phyloP scores from a whole-genome alignment of 2,329 filamentous ascomycete genomes.

The Stenocarpella maydis region DNA sequence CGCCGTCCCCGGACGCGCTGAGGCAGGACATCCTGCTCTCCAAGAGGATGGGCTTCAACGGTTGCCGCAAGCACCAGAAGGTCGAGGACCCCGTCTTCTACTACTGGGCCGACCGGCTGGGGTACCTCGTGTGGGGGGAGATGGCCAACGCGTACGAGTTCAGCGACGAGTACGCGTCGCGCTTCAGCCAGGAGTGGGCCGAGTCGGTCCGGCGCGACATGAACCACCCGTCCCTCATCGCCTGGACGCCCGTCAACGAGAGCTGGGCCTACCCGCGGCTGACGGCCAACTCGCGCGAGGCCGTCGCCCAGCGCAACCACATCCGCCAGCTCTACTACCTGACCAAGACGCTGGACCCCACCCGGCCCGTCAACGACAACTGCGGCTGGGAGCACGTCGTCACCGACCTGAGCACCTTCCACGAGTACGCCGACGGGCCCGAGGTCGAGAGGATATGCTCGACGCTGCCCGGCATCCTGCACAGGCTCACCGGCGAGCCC shows the following conservation, averaged over 20 bases:
- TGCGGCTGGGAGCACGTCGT: slow-evolving; percentile 75
- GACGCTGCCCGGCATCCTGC: slow-evolving; percentile 61
- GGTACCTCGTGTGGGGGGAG: slow-evolving; percentile 70
- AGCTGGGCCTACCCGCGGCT: slow-evolving; percentile 71
- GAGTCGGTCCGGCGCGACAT: slow-evolving; percentile 70
- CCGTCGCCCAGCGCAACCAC: slow-evolving; percentile 68
- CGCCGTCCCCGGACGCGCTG: slow-evolving; percentile 56
- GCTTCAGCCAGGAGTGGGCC: slow-evolving; percentile 71
- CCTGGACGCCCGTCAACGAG: slow-evolving; percentile 72
- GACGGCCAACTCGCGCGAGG: slow-evolving; percentile 62
- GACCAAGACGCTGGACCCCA: slow-evolving; percentile 69
- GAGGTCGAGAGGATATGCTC: slow-evolving; percentile 63
- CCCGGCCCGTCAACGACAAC: slow-evolving; percentile 73
- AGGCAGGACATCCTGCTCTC: slow-evolving; percentile 62
- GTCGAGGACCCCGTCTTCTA: slow-evolving; percentile 68
- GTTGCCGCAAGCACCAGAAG: slow-evolving; percentile 71
- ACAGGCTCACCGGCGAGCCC: slow-evolving; percentile 48
- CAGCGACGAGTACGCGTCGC: slow-evolving; percentile 62
- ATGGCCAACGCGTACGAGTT: slow-evolving; percentile 73
- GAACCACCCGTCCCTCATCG: slow-evolving; percentile 70
- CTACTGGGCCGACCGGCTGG: slow-evolving; percentile 68
- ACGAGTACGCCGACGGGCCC: slow-evolving; percentile 70
- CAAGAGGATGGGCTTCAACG: slow-evolving; percentile 71
- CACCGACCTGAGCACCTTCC: slow-evolving; percentile 72
- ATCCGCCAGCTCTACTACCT: slow-evolving; percentile 69